Evolutionary conservation across 1,284 basidiomycete genomes (phyloP), one percentile per base, ranked within the genome.

Genomic region (Xanthoconium separans): DNA sequence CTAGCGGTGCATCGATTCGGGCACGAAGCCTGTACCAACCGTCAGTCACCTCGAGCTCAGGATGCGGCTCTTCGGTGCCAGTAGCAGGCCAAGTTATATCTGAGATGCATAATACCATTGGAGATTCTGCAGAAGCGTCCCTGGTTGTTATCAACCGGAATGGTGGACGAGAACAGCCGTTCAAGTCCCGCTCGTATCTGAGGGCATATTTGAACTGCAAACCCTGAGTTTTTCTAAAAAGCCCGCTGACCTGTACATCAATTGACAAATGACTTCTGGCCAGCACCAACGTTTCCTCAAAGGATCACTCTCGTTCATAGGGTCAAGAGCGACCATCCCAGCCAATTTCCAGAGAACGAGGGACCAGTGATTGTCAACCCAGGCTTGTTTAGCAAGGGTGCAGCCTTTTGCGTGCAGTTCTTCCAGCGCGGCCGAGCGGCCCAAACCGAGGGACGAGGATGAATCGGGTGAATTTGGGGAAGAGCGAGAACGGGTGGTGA

Each of bases 301-400:
- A 18, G 78, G 74, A 34, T 78, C 68, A 10, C 65, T 62, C 62
- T 89, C 85, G 40, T 77, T 73, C 27, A 77, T 68, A 1, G 93
- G 93, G 58, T 90, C 82, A 5, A 93, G 77, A 37, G 80, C 77
- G 1, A 86, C 85, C 77, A 93, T 83, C 4, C 90, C 89, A 1
- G 94, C 91, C 11, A 98, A 73, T 71, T 99, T 99, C 97, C 97
- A 99, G 7, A 99, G 77, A 41, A 99, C 85, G 42, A 95, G 72
- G 6, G 75, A 68, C 91, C 93, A 99, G 63, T 98, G 95, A 64
- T 98, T 97, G 37, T 89, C 80, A 1, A 97, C 86, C 96, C 96
- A 99, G 30, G 77, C 68, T 57, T 84, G 76, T 4, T 83, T 86
- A 3, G 80, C 87, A n/a, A 87, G 75, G 3, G 66, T 70, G 56